These are phyloP conservation scores for Leccinum longicurvipes DNA, from an alignment of 768 basidiomycete species.

Conservation along the genomic window DNA sequence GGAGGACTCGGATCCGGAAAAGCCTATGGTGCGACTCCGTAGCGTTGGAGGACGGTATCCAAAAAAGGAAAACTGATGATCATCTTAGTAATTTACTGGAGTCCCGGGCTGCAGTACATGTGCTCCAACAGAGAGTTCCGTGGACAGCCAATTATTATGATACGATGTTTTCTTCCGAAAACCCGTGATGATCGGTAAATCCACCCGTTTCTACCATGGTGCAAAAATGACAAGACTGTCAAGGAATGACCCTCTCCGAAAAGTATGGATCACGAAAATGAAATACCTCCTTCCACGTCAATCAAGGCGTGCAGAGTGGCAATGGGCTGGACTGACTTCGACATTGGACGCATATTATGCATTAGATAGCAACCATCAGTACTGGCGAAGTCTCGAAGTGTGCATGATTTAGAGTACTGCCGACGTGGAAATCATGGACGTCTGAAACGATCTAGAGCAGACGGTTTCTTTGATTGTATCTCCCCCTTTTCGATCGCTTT, in stretches of 20 bases:
- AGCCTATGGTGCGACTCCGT: too few species aligned
- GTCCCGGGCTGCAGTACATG: too few species aligned
- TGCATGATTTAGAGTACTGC: background rate
- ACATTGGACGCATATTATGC: background rate
- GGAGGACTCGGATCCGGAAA: too few species aligned
- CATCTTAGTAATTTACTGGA: too few species aligned
- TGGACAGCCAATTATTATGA: background rate
- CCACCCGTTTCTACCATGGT: background rate
- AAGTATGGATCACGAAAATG: too few species aligned
- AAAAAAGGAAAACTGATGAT: background rate
- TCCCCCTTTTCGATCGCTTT: constrained; percentile 34
- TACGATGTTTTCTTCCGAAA: background rate
- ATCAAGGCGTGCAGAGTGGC: background rate
- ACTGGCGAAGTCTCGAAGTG: background rate
- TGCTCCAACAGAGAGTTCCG: background rate
- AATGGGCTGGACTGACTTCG: too few species aligned
- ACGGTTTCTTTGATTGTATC: constrained; percentile 28
- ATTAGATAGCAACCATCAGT: background rate
- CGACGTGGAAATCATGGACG: constrained; percentile 14
- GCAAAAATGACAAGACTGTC: background rate
- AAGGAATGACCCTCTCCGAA: background rate
- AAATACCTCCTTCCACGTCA: background rate
- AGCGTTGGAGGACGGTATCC: background rate
- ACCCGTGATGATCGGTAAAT: background rate
- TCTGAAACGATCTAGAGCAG: constrained; percentile 36